phyloP scores from a whole-genome alignment of 2,329 filamentous ascomycete genomes.

The Byssothecium circinans region DNA sequence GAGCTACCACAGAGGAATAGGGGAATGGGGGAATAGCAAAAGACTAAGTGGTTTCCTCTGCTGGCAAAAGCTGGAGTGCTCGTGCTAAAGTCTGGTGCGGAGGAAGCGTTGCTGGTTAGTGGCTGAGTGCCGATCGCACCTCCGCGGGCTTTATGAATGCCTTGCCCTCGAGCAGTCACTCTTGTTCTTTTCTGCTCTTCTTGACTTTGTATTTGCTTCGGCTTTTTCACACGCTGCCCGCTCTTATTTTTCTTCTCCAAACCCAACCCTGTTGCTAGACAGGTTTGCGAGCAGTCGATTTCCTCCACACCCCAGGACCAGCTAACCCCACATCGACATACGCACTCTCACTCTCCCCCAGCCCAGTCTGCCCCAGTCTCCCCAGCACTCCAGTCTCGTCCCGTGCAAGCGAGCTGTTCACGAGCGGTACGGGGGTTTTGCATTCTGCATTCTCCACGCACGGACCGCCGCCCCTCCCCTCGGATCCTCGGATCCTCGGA shows the following conservation, averaged over 20 bases:
- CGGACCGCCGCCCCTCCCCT: neutral
- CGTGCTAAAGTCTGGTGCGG: too few species aligned
- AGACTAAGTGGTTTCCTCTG: too few species aligned
- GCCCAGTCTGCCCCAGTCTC: neutral
- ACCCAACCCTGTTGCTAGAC: conserved; percentile 1
- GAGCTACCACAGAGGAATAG: too few species aligned
- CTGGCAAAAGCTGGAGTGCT: too few species aligned
- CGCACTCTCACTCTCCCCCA: neutral
- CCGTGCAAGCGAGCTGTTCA: too few species aligned
- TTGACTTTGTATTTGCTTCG: neutral
- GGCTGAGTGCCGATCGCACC: too few species aligned
- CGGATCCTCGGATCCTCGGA: too few species aligned
- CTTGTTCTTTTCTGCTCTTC: neutral
- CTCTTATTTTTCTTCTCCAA: neutral
- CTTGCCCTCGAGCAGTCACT: neutral
- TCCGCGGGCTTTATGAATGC: too few species aligned
- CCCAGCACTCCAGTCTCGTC: neutral
- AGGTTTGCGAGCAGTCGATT: neutral
- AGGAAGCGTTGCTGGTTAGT: too few species aligned
- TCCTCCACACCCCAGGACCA: neutral
- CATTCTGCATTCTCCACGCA: neutral
- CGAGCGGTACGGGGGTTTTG: neutral
- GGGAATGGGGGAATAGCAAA: too few species aligned
- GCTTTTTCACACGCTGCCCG: neutral
- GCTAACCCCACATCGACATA: neutral